These are phyloP conservation scores for Cyclotella baltica DNA, from an alignment of 108 stramenopile genomes.

Conservation along the genomic window DNA sequence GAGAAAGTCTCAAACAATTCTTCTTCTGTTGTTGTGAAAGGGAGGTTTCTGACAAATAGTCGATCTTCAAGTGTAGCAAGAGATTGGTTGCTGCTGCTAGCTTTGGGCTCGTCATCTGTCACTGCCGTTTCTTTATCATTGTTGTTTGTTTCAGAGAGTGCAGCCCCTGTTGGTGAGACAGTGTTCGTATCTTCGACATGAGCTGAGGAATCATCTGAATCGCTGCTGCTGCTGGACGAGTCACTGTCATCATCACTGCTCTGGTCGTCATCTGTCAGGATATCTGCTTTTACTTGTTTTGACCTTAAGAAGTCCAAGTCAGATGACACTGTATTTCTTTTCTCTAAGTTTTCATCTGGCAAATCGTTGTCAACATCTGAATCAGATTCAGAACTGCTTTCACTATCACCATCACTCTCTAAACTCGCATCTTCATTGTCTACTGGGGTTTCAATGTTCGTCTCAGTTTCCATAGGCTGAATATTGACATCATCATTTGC, in stretches of 20 bases:
- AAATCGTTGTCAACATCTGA: conserved; percentile 25
- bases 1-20: conserved; percentile 88
- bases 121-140: not conserved
- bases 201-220: conserved; percentile 35
- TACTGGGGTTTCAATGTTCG: not conserved
- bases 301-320: conserved; percentile 88
- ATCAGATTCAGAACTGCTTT: conserved; percentile 47
- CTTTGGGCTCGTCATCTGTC: not conserved
- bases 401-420: conserved; percentile 41
- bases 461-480: conserved; percentile 17
- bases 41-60: conserved; percentile 95
- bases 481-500: conserved; percentile 78
- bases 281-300: conserved; percentile 65
- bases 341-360: conserved; percentile 19
- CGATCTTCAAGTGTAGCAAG: conserved; percentile 51
- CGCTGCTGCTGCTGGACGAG: conserved; percentile 36
- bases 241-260: conserved; percentile 23
- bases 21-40: conserved; percentile 92
- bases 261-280: conserved; percentile 65
- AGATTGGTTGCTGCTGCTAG: conserved; percentile 2
- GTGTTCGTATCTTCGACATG: conserved; percentile 22
- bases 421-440: conserved; percentile 34
- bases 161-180: not conserved
- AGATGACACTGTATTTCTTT: conserved; percentile 29
- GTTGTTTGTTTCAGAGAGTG: not conserved